Evolutionary conservation across 371 early-diverging fungal species (phyloP).

Genomic region (Nematocida parisii): DNA sequence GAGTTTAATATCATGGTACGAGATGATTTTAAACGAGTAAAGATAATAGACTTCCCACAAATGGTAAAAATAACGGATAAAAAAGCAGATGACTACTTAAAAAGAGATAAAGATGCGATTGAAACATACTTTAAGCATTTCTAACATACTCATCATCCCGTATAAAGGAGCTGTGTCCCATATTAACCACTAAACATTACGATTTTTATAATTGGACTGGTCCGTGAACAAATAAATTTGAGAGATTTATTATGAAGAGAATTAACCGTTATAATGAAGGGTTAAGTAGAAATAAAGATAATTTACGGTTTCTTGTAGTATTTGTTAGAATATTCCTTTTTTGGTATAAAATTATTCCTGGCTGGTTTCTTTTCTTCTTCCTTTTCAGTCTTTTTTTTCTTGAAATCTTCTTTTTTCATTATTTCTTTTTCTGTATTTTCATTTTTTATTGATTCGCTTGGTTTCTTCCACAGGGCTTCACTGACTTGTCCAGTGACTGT

Average conservation of each 20-base stretch:
- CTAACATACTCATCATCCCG: neutral
- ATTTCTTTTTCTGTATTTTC: neutral
- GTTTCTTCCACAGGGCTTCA: neutral
- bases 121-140: slow-evolving; percentile 77
- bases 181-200: too few species aligned
- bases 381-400: neutral
- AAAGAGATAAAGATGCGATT: slow-evolving; percentile 95
- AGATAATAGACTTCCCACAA: slow-evolving; percentile 97
- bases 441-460: neutral
- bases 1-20: slow-evolving; percentile 94
- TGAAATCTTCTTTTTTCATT: neutral
- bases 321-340: neutral
- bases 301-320: neutral
- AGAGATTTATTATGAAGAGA: neutral
- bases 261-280: too few species aligned
- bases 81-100: slow-evolving; percentile 83
- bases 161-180: neutral
- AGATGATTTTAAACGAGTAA: slow-evolving; percentile 74
- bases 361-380: neutral
- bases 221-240: neutral
- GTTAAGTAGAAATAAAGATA: neutral
- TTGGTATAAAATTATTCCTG: neutral
- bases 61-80: slow-evolving; percentile 89
- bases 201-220: too few species aligned
- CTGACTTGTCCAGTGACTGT: neutral